Percentiles rank a stretch among this genome's conserved stretches.
These are phyloP conservation scores for Cladosporium sp. DNA, from an alignment of 2,329 filamentous ascomycete species.

Conservation along the genomic window DNA sequence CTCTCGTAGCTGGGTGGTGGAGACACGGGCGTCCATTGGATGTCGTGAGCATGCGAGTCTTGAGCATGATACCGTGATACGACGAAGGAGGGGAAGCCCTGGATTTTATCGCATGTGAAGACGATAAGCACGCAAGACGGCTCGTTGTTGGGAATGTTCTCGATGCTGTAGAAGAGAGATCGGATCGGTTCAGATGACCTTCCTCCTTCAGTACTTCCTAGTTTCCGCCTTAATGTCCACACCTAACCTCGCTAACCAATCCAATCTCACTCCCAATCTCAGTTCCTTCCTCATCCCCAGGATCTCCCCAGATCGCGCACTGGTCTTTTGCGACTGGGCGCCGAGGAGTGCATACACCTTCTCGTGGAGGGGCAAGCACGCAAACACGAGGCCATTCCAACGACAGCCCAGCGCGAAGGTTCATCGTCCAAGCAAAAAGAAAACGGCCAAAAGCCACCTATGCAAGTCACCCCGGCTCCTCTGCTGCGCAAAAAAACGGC, in stretches of 20 bases:
- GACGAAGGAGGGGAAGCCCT: not conserved
- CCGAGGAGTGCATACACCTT: not conserved
- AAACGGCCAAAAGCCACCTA: not conserved
- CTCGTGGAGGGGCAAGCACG: no score
- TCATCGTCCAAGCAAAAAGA: not conserved
- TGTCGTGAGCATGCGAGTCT: slow-evolving; percentile 2
- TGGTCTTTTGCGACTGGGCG: not conserved
- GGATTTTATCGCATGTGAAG: not conserved
- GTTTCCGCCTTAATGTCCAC: not conserved
- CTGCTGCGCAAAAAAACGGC: not conserved
- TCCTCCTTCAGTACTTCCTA: not conserved
- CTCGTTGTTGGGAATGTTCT: not conserved
- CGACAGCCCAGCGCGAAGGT: not conserved
- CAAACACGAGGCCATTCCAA: not conserved
- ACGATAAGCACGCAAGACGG: not conserved
- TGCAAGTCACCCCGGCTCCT: not conserved
- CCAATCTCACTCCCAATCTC: not conserved
- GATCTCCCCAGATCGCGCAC: not conserved
- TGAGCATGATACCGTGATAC: not conserved
- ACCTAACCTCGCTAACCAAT: not conserved
- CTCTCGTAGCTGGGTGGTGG: slow-evolving; percentile 1
- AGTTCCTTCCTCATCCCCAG: not conserved
- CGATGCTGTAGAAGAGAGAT: not conserved
- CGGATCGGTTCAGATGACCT: not conserved
- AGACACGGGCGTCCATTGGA: not conserved